A percentile compares a stretch with the other conserved stretches of the same genome.
Evolutionary conservation across 192 early-diverging fungal species (phyloP).

Genomic region (Backusella sp.): DNA sequence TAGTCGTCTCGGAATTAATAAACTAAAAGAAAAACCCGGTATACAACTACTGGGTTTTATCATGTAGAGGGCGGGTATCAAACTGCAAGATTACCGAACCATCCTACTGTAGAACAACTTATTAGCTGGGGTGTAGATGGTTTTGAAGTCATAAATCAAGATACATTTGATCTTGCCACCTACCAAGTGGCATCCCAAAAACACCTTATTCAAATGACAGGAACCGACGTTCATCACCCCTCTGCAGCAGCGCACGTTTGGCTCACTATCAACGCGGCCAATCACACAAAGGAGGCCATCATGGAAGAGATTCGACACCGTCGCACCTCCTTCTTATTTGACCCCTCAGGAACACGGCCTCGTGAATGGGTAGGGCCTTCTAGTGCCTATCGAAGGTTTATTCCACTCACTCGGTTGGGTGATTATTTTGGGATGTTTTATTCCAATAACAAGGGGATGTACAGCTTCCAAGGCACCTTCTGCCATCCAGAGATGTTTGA

Average conservation of each 20-base stretch:
- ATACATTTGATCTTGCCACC: conserved; percentile 56
- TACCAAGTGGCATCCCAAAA: conserved; percentile 48
- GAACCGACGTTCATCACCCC: conserved; percentile 69
- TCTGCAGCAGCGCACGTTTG: conserved; percentile 54
- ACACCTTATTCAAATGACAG: conserved; percentile 56
- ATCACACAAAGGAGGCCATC: conserved; percentile 46
- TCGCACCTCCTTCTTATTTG: conserved; percentile 64
- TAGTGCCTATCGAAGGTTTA: conserved; percentile 38
- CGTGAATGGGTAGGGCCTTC: conserved; percentile 38
- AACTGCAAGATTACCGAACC: conserved; percentile 55
- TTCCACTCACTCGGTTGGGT: conserved; percentile 52
- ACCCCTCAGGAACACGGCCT: conserved; percentile 60
- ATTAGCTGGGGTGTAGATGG: conserved; percentile 71
- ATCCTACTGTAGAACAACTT: conserved; percentile 56
- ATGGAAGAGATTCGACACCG: conserved; percentile 56
- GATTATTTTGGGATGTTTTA: conserved; percentile 63
- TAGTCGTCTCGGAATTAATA: background rate
- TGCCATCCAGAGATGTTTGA: conserved; percentile 57
- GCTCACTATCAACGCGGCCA: conserved; percentile 52
- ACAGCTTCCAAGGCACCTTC: conserved; percentile 65
- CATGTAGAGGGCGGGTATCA: conserved; percentile 48
- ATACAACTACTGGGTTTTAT: background rate
- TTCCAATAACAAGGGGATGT: conserved; percentile 60
- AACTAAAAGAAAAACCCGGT: background rate
- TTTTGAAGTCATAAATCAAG: conserved; percentile 65